Evolutionary conservation across 805 yeast species (phyloP).

Genomic region (Candida loeiensis): DNA sequence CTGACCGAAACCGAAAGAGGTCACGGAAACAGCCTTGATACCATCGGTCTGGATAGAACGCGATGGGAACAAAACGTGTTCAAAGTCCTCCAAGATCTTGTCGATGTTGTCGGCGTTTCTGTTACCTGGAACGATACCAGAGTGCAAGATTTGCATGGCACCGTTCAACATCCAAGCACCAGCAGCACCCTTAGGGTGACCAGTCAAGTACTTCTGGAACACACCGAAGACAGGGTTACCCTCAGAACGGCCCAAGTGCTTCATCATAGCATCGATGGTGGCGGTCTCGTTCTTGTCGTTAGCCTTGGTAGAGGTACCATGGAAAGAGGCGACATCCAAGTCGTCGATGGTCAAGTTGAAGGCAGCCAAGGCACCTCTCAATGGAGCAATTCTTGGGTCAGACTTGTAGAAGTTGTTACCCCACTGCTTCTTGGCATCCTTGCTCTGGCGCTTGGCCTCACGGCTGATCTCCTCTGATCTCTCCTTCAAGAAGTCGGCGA

Average conservation of each 20-base stretch:
- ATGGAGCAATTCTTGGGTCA: conserved; percentile 93
- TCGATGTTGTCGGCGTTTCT: conserved; percentile 98
- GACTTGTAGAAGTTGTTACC: conserved; percentile 91
- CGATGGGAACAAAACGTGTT: conserved; percentile 90
- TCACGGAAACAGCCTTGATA: conserved; percentile 92
- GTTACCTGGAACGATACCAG: conserved; percentile 97
- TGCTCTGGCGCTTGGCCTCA: conserved; percentile 80
- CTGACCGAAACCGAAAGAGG: conserved; percentile 99
- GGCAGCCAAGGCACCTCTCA: conserved; percentile 95
- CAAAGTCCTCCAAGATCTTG: conserved; percentile 72
- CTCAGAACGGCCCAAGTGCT: conserved; percentile 91
- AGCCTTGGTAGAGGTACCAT: conserved; percentile 98
- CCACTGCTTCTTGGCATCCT: conserved; percentile 88
- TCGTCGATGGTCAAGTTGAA: conserved; percentile 93
- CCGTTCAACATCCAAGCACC: conserved; percentile 99
- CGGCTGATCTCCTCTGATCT: conserved; percentile 83
- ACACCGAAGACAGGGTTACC: conserved; percentile 98
- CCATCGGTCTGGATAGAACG: conserved; percentile 93
- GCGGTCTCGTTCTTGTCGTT: conserved; percentile 97
- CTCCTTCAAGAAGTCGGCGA: conserved; percentile 59
- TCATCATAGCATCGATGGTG: conserved; percentile 87
- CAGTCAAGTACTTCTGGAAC: conserved; percentile 98
- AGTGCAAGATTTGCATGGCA: conserved; percentile 85
- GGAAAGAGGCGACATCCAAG: conserved; percentile 95
- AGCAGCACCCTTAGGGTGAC: conserved; percentile 99